These are phyloP conservation scores for Periconia sp. DNA, from an alignment of 2,329 filamentous ascomycete species.

Conservation along the genomic window DNA sequence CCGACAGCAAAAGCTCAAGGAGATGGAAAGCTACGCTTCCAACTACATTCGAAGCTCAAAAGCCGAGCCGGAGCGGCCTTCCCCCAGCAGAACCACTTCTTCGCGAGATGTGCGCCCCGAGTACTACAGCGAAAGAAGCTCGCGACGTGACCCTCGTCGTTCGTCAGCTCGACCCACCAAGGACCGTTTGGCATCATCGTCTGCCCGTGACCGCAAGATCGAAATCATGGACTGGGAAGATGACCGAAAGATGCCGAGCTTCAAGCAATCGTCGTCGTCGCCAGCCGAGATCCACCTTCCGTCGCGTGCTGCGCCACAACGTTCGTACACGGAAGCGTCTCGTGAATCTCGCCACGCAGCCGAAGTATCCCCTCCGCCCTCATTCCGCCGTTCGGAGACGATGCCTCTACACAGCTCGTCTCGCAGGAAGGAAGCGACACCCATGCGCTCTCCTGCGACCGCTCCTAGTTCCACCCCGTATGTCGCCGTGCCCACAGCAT, in stretches of 20 bases:
- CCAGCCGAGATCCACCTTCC: constrained; percentile 36
- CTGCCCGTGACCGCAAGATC: constrained; percentile 28
- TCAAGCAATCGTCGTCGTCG: constrained; percentile 44
- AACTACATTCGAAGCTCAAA: constrained; percentile 32
- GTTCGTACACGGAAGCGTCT: constrained; percentile 31
- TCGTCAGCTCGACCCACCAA: constrained; percentile 40
- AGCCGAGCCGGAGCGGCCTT: constrained; percentile 30
- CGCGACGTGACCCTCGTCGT: constrained; percentile 32
- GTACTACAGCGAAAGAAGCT: constrained; percentile 22
- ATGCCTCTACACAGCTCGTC: constrained; percentile 39
- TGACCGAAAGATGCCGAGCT: constrained; percentile 30
- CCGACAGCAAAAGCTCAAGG: constrained; percentile 29
- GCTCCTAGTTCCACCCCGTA: constrained; percentile 13
- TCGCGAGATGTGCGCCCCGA: constrained; percentile 35
- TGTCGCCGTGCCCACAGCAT: constrained; percentile 20
- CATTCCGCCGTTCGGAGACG: constrained; percentile 46
- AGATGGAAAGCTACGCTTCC: constrained; percentile 26
- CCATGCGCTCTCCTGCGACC: constrained; percentile 29
- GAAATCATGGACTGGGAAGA: constrained; percentile 38
- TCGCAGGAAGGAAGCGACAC: constrained; percentile 27
- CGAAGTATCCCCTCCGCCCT: constrained; percentile 37
- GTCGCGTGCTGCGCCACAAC: constrained; percentile 23
- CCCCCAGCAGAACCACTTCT: constrained; percentile 25
- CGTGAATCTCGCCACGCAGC: constrained; percentile 26
- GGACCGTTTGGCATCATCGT: constrained; percentile 28